Evolutionary conservation across 768 basidiomycete species (phyloP).

Genomic region (Boletus rubescentipes): DNA sequence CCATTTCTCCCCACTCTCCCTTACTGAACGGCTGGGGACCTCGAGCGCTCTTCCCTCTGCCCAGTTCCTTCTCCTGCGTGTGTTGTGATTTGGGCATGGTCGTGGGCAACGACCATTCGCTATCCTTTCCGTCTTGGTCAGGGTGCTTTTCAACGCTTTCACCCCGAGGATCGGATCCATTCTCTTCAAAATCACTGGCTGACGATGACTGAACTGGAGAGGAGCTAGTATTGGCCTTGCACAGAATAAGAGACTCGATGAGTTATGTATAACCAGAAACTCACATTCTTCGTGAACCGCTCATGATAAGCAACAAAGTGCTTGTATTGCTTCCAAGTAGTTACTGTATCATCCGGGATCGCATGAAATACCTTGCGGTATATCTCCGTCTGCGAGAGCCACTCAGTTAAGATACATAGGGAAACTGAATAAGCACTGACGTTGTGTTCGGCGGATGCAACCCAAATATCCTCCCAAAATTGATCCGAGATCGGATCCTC

Average conservation of each 20-base stretch:
- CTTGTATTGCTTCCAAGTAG: conserved; percentile 95
- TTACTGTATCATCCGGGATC: conserved; percentile 88
- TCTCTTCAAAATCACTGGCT: conserved; percentile 50
- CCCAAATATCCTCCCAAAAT: conserved; percentile 93
- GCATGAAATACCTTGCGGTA: conserved; percentile 94
- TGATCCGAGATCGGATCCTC: conserved; percentile 84
- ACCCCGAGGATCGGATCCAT: conserved; percentile 9
- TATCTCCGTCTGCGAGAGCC: conserved; percentile 74
- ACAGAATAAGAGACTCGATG: conserved; percentile 4
- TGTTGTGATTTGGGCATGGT: conserved; percentile 21
- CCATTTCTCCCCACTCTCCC: conserved; percentile 89
- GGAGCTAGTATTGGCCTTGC: conserved; percentile 43
- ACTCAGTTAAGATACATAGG: not conserved
- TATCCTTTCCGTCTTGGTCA: conserved; percentile 19
- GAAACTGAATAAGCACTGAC: conserved; percentile 43
- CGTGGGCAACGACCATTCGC: conserved; percentile 17
- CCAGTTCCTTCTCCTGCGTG: conserved; percentile 38
- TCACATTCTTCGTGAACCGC: conserved; percentile 65
- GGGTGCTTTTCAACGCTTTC: conserved; percentile 20
- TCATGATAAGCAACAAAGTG: conserved; percentile 80
- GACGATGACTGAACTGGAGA: conserved; percentile 48
- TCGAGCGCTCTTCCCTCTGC: conserved; percentile 39
- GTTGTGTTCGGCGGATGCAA: conserved; percentile 83
- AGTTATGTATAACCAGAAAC: conserved; percentile 17
- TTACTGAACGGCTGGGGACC: conserved; percentile 74